Conservation (phyloP, 2,329 filamentous ascomycete genomes). For the Ophiobolus disseminans region DNA sequence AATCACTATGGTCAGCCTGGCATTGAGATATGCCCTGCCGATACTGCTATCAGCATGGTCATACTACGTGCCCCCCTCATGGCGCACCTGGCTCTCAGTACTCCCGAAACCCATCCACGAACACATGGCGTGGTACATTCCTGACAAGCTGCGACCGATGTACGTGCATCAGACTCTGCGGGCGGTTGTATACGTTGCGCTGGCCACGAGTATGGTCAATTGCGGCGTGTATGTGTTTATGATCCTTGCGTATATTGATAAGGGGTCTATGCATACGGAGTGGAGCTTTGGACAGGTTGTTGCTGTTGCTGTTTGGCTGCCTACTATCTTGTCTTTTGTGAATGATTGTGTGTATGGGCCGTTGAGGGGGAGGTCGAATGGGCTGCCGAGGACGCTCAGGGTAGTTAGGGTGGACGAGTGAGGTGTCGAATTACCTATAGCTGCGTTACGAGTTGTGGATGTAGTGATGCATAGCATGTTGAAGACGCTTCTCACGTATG, state of each 20-base stretch:
- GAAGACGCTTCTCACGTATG: too few species aligned
- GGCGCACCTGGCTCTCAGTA: background rate
- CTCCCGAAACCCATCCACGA: background rate
- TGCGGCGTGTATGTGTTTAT: background rate
- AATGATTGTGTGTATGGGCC: constrained; percentile 2
- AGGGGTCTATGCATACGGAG: background rate
- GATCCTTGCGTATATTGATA: background rate
- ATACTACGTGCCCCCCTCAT: too few species aligned
- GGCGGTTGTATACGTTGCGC: background rate
- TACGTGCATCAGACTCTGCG: background rate
- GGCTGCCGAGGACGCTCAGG: background rate
- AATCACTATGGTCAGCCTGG: background rate
- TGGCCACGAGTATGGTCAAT: background rate
- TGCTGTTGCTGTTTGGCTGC: constrained; percentile 3
- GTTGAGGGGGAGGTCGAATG: background rate
- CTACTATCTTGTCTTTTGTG: background rate
- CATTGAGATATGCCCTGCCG: background rate
- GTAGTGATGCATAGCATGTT: too few species aligned
- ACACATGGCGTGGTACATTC: background rate
- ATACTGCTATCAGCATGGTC: too few species aligned
- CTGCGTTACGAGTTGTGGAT: too few species aligned
- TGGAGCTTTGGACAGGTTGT: constrained; percentile 7
- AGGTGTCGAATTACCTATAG: too few species aligned
- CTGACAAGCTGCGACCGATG: background rate
- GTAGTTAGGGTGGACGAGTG: background rate